Percentiles rank a stretch among this genome's conserved stretches.
phyloP scores from a whole-genome alignment of 306 rosid genomes.

The Acacia melanoxylon region DNA sequence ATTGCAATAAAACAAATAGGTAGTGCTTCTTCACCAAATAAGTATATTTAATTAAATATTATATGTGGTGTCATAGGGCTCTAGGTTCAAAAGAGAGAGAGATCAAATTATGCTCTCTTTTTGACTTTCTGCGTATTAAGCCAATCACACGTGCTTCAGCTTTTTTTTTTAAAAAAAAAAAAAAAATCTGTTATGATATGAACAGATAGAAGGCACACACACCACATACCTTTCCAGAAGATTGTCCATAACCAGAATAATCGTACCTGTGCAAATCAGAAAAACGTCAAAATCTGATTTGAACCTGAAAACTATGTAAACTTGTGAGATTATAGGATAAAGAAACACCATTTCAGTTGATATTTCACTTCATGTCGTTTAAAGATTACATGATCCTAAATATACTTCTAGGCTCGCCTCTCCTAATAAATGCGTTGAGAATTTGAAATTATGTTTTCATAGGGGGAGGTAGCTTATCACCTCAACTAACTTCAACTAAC shows the following conservation, averaged over 20 bases:
- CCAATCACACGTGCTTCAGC: constrained; percentile 33
- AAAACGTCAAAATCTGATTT: not conserved
- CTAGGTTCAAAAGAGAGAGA: constrained; percentile 29
- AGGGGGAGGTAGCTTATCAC: too few species aligned
- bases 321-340: not conserved
- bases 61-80: not conserved
- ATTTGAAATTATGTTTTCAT: too few species aligned
- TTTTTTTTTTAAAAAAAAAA: not conserved
- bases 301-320: constrained; percentile 3
- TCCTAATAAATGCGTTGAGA: too few species aligned
- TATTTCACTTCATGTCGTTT: not conserved
- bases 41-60: not conserved
- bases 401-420: not conserved
- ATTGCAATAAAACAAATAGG: constrained; percentile 7
- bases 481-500: too few species aligned
- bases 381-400: not conserved
- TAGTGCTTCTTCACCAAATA: constrained; percentile 18
- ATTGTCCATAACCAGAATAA: constrained; percentile 82
- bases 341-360: not conserved
- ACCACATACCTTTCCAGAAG: constrained; percentile 66
- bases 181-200: not conserved
- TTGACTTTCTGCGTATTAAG: constrained; percentile 21
- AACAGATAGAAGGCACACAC: constrained; percentile 4
- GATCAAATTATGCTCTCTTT: constrained; percentile 17
- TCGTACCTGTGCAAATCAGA: constrained; percentile 60